Base-by-base conservation (phyloP, 371 early-diverging fungal species). In the Saksenaea oblongispora region DNA sequence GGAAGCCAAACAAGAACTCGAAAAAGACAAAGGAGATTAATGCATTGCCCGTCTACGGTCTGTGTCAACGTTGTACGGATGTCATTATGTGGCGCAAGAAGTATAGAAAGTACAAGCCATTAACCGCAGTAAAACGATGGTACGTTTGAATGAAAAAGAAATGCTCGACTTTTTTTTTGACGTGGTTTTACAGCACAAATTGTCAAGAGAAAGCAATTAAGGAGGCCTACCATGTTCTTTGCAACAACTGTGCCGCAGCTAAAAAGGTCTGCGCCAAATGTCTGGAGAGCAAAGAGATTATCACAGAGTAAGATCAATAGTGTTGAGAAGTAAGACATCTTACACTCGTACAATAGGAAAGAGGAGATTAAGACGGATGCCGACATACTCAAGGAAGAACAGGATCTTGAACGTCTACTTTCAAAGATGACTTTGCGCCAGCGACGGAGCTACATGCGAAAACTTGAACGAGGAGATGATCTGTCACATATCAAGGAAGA, bases 71-170 rank as follows among this genome's bases (percentile, higher is more conserved):
- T 51, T 98, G 99, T 77, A 84, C 86, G 26, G 98, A 97, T 56
- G 91, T 95, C 41, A 86, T 98, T 36, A 65, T 86, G 72, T 94
- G 95, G 93, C 80, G 95, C 58, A 98, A 98, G 72, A 89, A 93
- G 74, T 96, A 91, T 82, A 88, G 92, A 74, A 95, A 98, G 80
- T 98, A 98, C 84, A 98, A 98, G 84, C 95, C 96, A 53, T 84
- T 98, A 69, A 94, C 96, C 8, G 86, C 85, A 26, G 85, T 91
- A 54, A 95, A 95, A 74, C 93, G 88, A 76, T 98, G 98, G 91
- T 92, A 80, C 72, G 70, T 22, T 53, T 11, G 37, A 28, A 1
- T 15, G n/a, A 13, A 4, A 36, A 37, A 14, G 10, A n/a, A 18
- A n/a, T 14, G 9, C 17, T 14, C n/a, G n/a, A n/a, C n/a, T n/a